A percentile compares a stretch with the other conserved stretches of the same genome.
These are phyloP conservation scores for Rhizoctonia solani DNA, from an alignment of 1,284 basidiomycete genomes.

Conservation along the genomic window DNA sequence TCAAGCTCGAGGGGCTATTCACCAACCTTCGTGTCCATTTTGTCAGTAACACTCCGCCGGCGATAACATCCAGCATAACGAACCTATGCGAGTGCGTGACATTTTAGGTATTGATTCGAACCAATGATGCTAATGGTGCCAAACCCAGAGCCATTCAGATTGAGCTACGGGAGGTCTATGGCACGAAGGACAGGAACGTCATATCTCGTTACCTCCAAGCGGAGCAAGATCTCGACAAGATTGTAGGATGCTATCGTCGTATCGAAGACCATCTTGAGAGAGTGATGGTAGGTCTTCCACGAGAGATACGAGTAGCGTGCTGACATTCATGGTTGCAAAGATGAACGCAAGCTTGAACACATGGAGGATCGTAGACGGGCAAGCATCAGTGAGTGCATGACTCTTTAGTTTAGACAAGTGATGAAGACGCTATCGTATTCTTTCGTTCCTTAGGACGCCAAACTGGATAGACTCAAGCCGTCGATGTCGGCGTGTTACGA, in stretches of 20 bases:
- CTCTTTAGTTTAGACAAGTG: background rate
- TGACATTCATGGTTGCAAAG: background rate
- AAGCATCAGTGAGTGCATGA: background rate
- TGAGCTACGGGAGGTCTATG: background rate
- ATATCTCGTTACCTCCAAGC: background rate
- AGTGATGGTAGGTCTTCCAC: background rate
- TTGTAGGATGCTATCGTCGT: background rate
- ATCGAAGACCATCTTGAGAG: background rate
- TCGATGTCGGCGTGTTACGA: background rate
- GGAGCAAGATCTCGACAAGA: background rate
- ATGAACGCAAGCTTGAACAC: background rate
- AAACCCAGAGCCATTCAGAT: background rate
- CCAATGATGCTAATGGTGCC: background rate
- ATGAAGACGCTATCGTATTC: background rate
- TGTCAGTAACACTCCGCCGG: background rate
- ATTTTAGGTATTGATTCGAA: background rate
- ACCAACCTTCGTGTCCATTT: background rate
- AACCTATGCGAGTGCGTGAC: background rate
- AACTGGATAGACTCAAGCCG: background rate
- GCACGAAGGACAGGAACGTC: background rate
- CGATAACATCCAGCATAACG: background rate
- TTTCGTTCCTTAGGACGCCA: background rate
- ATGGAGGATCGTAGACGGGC: slow-evolving; percentile 3
- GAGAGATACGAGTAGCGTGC: background rate
- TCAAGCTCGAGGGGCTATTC: slow-evolving; percentile 1